Evolutionary conservation across 2,329 filamentous ascomycete genomes (phyloP).

Genomic region (Metarhizium robertsii): DNA sequence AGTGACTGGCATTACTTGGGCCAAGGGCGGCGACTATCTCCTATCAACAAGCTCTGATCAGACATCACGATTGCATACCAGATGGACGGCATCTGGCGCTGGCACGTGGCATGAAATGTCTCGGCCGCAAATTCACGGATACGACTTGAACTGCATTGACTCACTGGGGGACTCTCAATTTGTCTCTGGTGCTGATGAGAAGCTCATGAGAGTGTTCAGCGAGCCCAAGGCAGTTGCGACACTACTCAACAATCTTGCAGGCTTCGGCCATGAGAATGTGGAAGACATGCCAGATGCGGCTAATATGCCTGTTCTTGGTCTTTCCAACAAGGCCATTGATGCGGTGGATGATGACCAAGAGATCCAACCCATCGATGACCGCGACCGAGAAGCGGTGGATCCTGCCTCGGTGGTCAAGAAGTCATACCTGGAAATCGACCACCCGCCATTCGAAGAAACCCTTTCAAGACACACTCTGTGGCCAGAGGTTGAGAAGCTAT

Average conservation of each 20-base stretch:
- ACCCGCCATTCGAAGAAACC: conserved; percentile 82
- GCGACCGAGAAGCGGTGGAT: conserved; percentile 44
- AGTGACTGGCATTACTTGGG: conserved; percentile 78
- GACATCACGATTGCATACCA: conserved; percentile 77
- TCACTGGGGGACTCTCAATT: conserved; percentile 66
- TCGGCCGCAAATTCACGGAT: conserved; percentile 92
- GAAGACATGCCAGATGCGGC: conserved; percentile 70
- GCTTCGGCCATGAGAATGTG: conserved; percentile 35
- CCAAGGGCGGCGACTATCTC: conserved; percentile 70
- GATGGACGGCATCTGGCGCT: conserved; percentile 50
- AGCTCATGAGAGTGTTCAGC: conserved; percentile 91
- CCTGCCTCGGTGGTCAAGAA: conserved; percentile 46
- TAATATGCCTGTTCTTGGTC: conserved; percentile 86
- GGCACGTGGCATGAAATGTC: conserved; percentile 91
- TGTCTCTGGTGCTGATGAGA: conserved; percentile 93
- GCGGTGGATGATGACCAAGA: conserved; percentile 41
- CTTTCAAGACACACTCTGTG: conserved; percentile 85
- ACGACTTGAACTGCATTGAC: conserved; percentile 92
- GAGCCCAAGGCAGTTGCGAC: conserved; percentile 76
- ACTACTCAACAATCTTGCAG: conserved; percentile 60
- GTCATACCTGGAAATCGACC: conserved; percentile 54
- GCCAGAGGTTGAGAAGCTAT: conserved; percentile 94
- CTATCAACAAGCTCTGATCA: conserved; percentile 87
- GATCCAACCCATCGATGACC: conserved; percentile 32
- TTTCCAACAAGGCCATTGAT: conserved; percentile 90